Conservation (phyloP, 2,329 filamentous ascomycete species). For the Ilyonectria robusta region DNA sequence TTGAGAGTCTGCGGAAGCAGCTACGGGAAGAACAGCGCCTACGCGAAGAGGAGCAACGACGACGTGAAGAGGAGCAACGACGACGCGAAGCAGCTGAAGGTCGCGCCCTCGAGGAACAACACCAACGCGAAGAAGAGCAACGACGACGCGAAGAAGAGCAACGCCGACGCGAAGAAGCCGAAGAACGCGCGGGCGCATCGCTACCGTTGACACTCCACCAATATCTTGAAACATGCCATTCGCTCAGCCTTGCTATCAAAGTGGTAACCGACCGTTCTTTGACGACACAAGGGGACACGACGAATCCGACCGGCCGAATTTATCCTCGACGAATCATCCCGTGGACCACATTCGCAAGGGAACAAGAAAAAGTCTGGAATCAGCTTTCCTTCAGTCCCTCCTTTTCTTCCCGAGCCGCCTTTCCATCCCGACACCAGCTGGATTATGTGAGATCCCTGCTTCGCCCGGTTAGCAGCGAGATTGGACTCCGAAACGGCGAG, state of each 20-base stretch:
- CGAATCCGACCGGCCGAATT: conserved; percentile 50
- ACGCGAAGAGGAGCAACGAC: conserved; percentile 42
- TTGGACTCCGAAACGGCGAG: conserved; percentile 52
- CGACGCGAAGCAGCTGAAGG: conserved; percentile 47
- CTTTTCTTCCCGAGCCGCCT: conserved; percentile 49
- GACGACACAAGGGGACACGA: conserved; percentile 28
- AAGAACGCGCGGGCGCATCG: conserved; percentile 37
- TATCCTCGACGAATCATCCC: conserved; percentile 55
- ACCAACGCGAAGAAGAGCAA: too few species aligned
- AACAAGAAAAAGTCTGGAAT: conserved; percentile 52
- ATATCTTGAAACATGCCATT: conserved; percentile 54
- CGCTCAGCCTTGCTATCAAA: conserved; percentile 48
- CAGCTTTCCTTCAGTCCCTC: conserved; percentile 41
- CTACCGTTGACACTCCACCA: conserved; percentile 40
- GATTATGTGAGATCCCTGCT: conserved; percentile 51
- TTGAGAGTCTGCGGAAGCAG: conserved; percentile 7
- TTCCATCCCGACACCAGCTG: conserved; percentile 52
- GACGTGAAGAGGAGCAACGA: conserved; percentile 44
- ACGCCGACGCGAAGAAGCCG: too few species aligned
- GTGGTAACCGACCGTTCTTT: conserved; percentile 50
- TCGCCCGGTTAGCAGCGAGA: conserved; percentile 53
- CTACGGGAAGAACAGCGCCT: conserved; percentile 12
- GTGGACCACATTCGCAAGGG: conserved; percentile 51
- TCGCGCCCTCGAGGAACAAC: too few species aligned
- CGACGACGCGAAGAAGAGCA: too few species aligned